Percentiles rank a stretch among this genome's conserved stretches.
These are phyloP conservation scores for Trametes meyenii DNA, from an alignment of 768 basidiomycete genomes.

Conservation along the genomic window DNA sequence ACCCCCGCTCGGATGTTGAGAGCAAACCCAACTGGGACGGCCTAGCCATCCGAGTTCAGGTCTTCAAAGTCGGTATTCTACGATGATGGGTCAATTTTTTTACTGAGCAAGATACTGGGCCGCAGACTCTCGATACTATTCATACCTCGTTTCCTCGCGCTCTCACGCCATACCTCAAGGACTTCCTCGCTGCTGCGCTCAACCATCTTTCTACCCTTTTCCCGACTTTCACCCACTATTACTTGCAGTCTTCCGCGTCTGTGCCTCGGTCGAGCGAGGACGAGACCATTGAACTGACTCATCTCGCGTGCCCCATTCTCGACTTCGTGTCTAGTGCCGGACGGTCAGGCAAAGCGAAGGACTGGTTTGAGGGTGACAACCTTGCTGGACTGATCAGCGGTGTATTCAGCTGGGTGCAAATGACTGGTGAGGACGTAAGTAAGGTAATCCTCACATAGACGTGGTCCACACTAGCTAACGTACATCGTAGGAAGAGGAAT, in stretches of 20 bases:
- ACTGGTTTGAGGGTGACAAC: constrained; percentile 61
- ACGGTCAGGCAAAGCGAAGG: constrained; percentile 64
- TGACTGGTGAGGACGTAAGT: constrained; percentile 87
- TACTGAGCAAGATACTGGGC: not conserved
- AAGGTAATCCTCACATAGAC: not conserved
- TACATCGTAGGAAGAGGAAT: constrained; percentile 75
- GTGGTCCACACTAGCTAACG: not conserved
- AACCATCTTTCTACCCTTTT: constrained; percentile 61
- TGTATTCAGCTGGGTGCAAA: constrained; percentile 76
- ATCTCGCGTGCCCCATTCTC: constrained; percentile 75
- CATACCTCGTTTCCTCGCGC: constrained; percentile 81
- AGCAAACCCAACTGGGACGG: constrained; percentile 76
- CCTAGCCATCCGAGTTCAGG: constrained; percentile 75
- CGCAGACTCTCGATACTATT: constrained; percentile 77
- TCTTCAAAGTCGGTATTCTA: constrained; percentile 70
- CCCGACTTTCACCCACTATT: constrained; percentile 62
- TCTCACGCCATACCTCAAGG: constrained; percentile 62
- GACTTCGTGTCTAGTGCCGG: constrained; percentile 76
- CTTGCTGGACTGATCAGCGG: constrained; percentile 52
- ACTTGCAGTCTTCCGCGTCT: constrained; percentile 56
- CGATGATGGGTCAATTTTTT: too few relatives aligned
- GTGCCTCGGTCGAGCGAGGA: constrained; percentile 74
- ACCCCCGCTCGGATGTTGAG: constrained; percentile 64
- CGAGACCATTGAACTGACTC: constrained; percentile 71
- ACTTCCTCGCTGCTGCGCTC: constrained; percentile 61